These are phyloP conservation scores for Auricularia sp. DNA, from an alignment of 768 basidiomycete genomes.

Conservation along the genomic window DNA sequence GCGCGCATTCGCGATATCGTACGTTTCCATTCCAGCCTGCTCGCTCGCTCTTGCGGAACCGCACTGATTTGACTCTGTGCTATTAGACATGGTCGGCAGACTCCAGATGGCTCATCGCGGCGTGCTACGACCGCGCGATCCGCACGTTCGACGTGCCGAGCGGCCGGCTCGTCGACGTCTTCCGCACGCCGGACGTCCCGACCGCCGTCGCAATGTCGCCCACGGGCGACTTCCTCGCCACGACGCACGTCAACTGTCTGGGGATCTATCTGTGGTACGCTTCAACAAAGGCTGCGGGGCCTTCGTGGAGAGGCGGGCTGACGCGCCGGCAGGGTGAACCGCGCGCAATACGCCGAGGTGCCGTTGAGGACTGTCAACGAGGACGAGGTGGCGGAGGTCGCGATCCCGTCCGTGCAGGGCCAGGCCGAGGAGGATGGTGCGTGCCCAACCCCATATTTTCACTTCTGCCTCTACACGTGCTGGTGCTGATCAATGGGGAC, in stretches of 20 bases:
- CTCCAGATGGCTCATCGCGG: constrained; percentile 83
- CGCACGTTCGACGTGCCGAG: constrained; percentile 95
- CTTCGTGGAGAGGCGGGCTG: constrained; percentile 1
- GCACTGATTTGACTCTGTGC: constrained; percentile 1
- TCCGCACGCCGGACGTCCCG: constrained; percentile 77
- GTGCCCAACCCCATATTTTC: constrained; percentile 7
- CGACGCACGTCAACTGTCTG: constrained; percentile 86
- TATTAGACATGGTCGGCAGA: constrained; percentile 85
- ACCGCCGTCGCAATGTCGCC: constrained; percentile 91
- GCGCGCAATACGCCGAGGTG: constrained; percentile 85
- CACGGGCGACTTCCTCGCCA: constrained; percentile 90
- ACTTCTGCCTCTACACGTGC: no score
- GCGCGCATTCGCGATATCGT: constrained; percentile 86
- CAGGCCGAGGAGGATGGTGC: constrained; percentile 69
- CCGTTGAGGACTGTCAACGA: constrained; percentile 72
- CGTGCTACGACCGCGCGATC: constrained; percentile 84
- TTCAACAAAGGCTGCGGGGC: not conserved
- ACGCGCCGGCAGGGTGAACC: constrained; percentile 62
- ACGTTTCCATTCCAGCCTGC: constrained; percentile 17
- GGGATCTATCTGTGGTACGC: constrained; percentile 88
- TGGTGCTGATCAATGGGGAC: no score
- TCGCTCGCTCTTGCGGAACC: not conserved
- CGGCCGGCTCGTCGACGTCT: constrained; percentile 84
- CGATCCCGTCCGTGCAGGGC: constrained; percentile 79
- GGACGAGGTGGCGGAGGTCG: constrained; percentile 55